phyloP scores from a whole-genome alignment of 768 basidiomycete species.

The Trametes sanguinea region DNA sequence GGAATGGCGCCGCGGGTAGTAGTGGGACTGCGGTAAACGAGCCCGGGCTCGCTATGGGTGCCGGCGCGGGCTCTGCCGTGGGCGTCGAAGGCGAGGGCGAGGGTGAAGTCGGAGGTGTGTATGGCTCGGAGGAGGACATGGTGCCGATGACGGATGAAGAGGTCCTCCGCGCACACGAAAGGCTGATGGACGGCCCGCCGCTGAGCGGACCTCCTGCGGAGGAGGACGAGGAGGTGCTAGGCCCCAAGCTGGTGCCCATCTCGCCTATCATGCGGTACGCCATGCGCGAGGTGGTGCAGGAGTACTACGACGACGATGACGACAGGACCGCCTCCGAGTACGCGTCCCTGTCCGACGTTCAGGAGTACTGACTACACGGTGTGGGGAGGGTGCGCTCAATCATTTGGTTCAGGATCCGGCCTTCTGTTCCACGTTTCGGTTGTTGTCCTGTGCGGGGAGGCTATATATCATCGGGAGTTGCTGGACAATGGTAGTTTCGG shows the following conservation, averaged over 20 bases:
- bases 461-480: too few species aligned
- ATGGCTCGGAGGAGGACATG: constrained; percentile 47
- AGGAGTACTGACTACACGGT: constrained; percentile 54
- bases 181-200: constrained; percentile 43
- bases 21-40: constrained; percentile 44
- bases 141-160: constrained; percentile 45
- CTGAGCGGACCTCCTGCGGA: constrained; percentile 40
- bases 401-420: background rate
- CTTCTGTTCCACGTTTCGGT: background rate
- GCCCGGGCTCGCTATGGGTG: background rate
- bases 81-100: background rate
- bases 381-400: background rate
- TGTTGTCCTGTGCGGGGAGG: too few species aligned
- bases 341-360: constrained; percentile 76
- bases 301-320: constrained; percentile 82
- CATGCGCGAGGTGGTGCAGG: constrained; percentile 81
- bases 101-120: constrained; percentile 31
- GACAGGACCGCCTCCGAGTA: constrained; percentile 76
- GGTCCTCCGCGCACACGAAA: constrained; percentile 49
- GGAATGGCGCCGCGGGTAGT: constrained; percentile 30
- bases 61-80: background rate
- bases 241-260: constrained; percentile 74
- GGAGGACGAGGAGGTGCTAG: constrained; percentile 57
- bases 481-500: too few species aligned
- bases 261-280: constrained; percentile 84